phyloP scores from a whole-genome alignment of 1,284 basidiomycete species.

The Singerocomus rubriflavus region DNA sequence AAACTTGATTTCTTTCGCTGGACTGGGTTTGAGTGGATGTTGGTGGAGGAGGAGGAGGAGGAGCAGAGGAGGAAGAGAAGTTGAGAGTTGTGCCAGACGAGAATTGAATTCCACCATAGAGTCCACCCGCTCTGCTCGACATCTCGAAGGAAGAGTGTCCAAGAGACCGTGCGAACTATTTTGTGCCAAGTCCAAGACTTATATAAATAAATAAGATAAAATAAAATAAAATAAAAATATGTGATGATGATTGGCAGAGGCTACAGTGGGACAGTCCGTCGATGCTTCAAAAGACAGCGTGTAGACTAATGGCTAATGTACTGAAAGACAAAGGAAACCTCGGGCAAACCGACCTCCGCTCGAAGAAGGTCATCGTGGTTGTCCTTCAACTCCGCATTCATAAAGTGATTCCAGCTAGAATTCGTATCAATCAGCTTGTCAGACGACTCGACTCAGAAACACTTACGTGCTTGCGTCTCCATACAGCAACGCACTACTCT shows the following conservation, averaged over 20 bases:
- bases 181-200: not conserved
- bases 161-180: conserved; percentile 18
- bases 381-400: conserved; percentile 81
- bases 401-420: conserved; percentile 95
- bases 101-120: conserved; percentile 81
- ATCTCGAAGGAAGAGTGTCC: conserved; percentile 39
- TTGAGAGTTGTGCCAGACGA: conserved; percentile 54
- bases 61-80: conserved; percentile 29
- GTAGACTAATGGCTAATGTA: conserved; percentile 73
- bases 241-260: not conserved
- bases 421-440: conserved; percentile 31
- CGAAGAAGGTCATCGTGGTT: conserved; percentile 96
- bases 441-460: not conserved
- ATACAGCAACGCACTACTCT: conserved; percentile 86
- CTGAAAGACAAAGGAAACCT: conserved; percentile 91
- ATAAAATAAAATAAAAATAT: conserved; percentile 2
- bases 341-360: conserved; percentile 80
- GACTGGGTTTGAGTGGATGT: conserved; percentile 9
- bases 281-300: conserved; percentile 2
- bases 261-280: conserved; percentile 12
- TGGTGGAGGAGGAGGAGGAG: conserved; percentile 13
- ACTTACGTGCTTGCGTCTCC: conserved; percentile 97
- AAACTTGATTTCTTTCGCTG: conserved; percentile 16
- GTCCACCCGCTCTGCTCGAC: conserved; percentile 73
- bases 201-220: not conserved